Base-by-base conservation (phyloP, 345 rosid genomes). In the Excoecaria agallocha region DNA sequence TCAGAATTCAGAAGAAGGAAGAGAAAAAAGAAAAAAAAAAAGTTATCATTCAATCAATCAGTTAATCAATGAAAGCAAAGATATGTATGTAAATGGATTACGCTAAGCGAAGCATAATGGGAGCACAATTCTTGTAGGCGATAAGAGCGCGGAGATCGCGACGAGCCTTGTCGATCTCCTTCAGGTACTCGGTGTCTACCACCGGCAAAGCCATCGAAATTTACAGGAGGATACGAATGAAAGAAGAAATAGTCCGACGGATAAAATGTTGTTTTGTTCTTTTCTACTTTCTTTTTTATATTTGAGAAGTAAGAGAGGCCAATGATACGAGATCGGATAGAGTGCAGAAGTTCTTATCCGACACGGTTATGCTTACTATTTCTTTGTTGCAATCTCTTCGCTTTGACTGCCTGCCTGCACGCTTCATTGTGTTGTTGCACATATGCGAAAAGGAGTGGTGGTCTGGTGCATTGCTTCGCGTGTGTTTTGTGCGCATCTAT, bases 21-120 rank as follows among this genome's bases (percentile, higher is more conserved):
- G 2, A 30, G 30, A 30, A 30, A 30, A 30, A 30, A 30, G 2
- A 30, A 30, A 30, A 30, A 30, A 30, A 30, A 30, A 30, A 30
- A 30, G 2, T 30, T 30, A 50, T 8, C 5, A 41, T 45, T 30
- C 30, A 49, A 17, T 13, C 50, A 60, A 17, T 22, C 30, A 11
- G 45, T 12, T 12, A 5, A 46, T 37, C 15, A 45, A 11, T 37
- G 20, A 35, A 52, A 20, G 22, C 56, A 43, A 54, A 30, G 12
- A 51, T 49, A 52, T 43, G 69, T 8, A 64, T 63, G 71, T 71
- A 37, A 9, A 58, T 66, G 50, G 57, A 71, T 79, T 85, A 94
- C 97, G 98, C 98, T 73, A 92, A 84, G 75, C 98, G 93, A 59
- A 94, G 95, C 98, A 92, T 92, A 83, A 92, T 91, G 9, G 98